Evolutionary conservation across 176 grass and related monocot genomes (phyloP).

Genomic region (Zoysia japonica): DNA sequence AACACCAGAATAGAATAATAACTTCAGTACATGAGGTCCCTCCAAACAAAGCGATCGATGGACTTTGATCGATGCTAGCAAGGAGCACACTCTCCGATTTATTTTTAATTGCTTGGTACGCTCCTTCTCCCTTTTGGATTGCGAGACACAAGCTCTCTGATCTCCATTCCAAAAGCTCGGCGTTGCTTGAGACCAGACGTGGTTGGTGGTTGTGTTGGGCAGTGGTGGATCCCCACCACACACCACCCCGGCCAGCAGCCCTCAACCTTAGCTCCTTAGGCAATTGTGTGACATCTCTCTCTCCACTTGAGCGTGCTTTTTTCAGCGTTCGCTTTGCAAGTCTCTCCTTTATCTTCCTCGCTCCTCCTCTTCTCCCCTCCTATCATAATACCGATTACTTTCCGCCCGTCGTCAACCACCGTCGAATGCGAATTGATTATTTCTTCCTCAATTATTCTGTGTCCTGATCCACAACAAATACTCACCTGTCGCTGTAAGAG

Average conservation of each 20-base stretch:
- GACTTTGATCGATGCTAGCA: not conserved
- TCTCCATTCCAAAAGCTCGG: constrained; percentile 32
- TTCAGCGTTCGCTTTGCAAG: constrained; percentile 38
- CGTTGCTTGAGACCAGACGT: constrained; percentile 34
- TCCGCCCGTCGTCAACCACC: constrained; percentile 50
- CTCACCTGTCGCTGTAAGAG: constrained; percentile 35
- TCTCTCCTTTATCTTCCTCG: constrained; percentile 18
- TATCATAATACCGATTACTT: constrained; percentile 26
- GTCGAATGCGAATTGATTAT: constrained; percentile 36
- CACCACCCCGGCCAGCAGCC: not conserved
- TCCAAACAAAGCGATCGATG: not conserved
- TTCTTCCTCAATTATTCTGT: constrained; percentile 32
- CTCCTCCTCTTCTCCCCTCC: not conserved
- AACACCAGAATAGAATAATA: constrained; percentile 42
- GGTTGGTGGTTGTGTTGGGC: constrained; percentile 30
- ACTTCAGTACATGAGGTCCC: not conserved
- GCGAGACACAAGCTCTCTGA: not conserved
- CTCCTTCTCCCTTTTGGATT: constrained; percentile 5
- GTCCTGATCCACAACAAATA: constrained; percentile 17
- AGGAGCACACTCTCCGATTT: constrained; percentile 6
- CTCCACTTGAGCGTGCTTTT: constrained; percentile 47
- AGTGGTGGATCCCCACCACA: constrained; percentile 66
- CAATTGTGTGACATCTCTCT: constrained; percentile 48
- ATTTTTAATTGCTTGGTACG: not conserved
- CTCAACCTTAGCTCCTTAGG: constrained; percentile 42